phyloP scores from a whole-genome alignment of 2,329 filamentous ascomycete genomes.

The Chrysoporthe cubensis region DNA sequence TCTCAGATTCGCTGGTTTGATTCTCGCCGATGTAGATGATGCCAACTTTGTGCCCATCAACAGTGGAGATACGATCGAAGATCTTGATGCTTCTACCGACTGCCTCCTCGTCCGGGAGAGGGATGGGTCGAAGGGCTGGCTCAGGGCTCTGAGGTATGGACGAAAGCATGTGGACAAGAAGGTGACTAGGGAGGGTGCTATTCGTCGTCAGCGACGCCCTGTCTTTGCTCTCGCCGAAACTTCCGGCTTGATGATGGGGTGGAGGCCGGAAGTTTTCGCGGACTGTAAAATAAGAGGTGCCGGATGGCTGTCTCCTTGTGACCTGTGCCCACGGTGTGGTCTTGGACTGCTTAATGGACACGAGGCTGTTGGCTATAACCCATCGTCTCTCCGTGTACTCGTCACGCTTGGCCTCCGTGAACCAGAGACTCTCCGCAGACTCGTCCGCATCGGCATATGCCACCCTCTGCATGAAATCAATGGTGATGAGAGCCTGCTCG shows the following conservation, averaged over 20 bases:
- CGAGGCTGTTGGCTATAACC: constrained; percentile 73
- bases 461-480: constrained; percentile 92
- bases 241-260: constrained; percentile 58
- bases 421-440: constrained; percentile 67
- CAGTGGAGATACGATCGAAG: constrained; percentile 86
- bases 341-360: constrained; percentile 74
- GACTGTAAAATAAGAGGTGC: constrained; percentile 63
- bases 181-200: constrained; percentile 72
- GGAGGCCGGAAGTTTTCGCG: constrained; percentile 63
- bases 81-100: constrained; percentile 74
- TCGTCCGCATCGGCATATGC: constrained; percentile 86
- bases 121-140: constrained; percentile 68
- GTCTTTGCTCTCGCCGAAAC: constrained; percentile 53
- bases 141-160: constrained; percentile 63
- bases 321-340: constrained; percentile 70
- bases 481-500: constrained; percentile 89
- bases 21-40: constrained; percentile 91
- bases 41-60: constrained; percentile 94
- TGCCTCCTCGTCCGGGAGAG: constrained; percentile 71
- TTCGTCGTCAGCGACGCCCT: constrained; percentile 57
- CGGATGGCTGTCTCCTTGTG: constrained; percentile 73
- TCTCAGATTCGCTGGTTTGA: constrained; percentile 81
- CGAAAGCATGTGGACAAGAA: constrained; percentile 71
- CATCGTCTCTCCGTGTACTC: constrained; percentile 70
- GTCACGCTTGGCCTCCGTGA: constrained; percentile 66